Base-by-base conservation (phyloP, 2,329 filamentous ascomycete species). In the Endocalyx cinctus region DNA sequence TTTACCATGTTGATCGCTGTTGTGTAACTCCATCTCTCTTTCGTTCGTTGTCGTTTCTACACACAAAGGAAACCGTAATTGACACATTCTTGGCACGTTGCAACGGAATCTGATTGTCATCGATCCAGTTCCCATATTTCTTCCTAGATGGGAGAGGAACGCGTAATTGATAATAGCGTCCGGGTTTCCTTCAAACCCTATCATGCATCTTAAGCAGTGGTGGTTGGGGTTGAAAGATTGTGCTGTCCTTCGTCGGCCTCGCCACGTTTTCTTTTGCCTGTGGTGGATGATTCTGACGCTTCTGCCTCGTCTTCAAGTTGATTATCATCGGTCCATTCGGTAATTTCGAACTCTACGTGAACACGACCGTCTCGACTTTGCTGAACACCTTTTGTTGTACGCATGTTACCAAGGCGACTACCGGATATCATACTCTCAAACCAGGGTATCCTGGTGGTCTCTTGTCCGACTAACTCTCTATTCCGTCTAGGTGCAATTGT, bases 381-480 rank as follows among this genome's bases (percentile, higher is more conserved):
- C 29, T 60, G 59, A 20, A 70, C 62, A 17, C 77, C 73, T 37
- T 73, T 72, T 12, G 77, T 72, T 46, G 76, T 75, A 54, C 77
- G 79, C 58, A 84, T 69, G 31, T 72, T 78, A 2, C 84, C 85
- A 26, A 94, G 63, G 25, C 70, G 70, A 45, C 85, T 89, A 34
- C 87, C 82, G 50, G 85, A 75, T 3, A 94, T 74, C 69, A 94
- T 72, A 43, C 77, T 76, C 48, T 94, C 86, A 47, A 94, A 90
- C 86, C 87, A 95, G 0, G 87, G 84, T 17, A 90, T 72, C 3
- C 82, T 82, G 66, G 80, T 86, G 4, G 78, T 79, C 28, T 85
- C 68, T 1, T 76, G 77, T 49, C 48, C 67, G 41, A 35, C 51
- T 39, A 47, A 37, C 27, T 41, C 58, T 29, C 59, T 44, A 23